Conservation (phyloP, 2,329 filamentous ascomycete genomes). For the Botrytis aclada region DNA sequence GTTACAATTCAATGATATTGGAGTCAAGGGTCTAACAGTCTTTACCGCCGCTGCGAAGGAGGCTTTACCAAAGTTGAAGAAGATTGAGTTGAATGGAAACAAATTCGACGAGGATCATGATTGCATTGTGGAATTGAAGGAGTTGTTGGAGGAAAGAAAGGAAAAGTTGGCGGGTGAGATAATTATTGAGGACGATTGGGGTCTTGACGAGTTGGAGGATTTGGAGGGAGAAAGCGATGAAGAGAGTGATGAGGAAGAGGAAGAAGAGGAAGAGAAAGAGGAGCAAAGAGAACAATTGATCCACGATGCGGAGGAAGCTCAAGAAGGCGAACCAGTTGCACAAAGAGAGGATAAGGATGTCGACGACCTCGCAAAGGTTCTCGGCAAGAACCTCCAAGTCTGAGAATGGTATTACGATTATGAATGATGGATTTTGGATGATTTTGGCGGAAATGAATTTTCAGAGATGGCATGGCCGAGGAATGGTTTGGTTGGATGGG, state of each 20-base stretch:
- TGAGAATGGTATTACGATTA: constrained; percentile 4
- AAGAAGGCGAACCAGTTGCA: constrained; percentile 65
- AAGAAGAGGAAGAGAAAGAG: constrained; percentile 54
- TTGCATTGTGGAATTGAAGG: constrained; percentile 63
- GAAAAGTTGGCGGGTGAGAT: constrained; percentile 65
- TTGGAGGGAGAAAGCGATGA: constrained; percentile 70
- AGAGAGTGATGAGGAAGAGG: constrained; percentile 66
- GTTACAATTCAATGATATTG: constrained; percentile 94
- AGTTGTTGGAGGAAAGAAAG: constrained; percentile 73
- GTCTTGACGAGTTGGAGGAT: constrained; percentile 81
- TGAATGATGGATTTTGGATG: constrained; percentile 15
- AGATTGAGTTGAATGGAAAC: constrained; percentile 94
- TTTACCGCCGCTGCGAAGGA: constrained; percentile 66
- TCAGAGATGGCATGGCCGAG: not conserved
- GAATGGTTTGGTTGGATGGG: not conserved
- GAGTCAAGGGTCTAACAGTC: constrained; percentile 66
- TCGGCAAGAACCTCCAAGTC: constrained; percentile 40
- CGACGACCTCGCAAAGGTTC: constrained; percentile 71
- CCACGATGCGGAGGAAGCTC: constrained; percentile 67
- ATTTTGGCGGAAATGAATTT: constrained; percentile 5
- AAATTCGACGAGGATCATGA: constrained; percentile 86
- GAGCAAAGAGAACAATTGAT: constrained; percentile 67
- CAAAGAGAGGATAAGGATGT: constrained; percentile 73
- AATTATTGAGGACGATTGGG: constrained; percentile 77
- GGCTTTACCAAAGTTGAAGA: constrained; percentile 71